These are phyloP conservation scores for Gaillardinia entomophila DNA, from an alignment of 805 yeast genomes.

Conservation along the genomic window DNA sequence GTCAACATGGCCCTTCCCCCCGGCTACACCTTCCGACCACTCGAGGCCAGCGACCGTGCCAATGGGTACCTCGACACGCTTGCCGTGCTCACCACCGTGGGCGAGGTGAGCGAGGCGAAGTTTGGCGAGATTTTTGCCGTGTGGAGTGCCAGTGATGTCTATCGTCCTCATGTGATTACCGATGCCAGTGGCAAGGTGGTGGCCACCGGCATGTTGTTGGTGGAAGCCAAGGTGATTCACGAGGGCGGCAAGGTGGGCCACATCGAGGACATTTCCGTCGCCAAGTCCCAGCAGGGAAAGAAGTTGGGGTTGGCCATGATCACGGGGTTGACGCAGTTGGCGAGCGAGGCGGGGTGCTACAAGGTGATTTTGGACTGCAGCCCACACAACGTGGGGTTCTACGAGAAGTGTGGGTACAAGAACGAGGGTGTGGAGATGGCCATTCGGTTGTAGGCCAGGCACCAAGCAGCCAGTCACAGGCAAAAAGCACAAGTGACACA, in stretches of 20 bases:
- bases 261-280: slow-evolving; percentile 89
- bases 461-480: no score
- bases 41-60: slow-evolving; percentile 49
- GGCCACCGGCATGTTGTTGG: slow-evolving; percentile 76
- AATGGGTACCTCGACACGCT: slow-evolving; percentile 62
- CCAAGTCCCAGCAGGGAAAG: slow-evolving; percentile 71
- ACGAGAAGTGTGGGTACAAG: slow-evolving; percentile 78
- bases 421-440: slow-evolving; percentile 70
- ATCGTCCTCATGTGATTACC: slow-evolving; percentile 66
- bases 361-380: slow-evolving; percentile 89
- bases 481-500: no score
- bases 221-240: slow-evolving; percentile 83
- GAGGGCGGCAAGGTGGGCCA: slow-evolving; percentile 84
- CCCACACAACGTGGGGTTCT: slow-evolving; percentile 74
- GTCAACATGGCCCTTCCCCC: slow-evolving; percentile 38
- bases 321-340: slow-evolving; percentile 53
- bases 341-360: slow-evolving; percentile 63
- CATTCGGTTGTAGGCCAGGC: slow-evolving; percentile 30
- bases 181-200: slow-evolving; percentile 51
- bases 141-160: slow-evolving; percentile 56
- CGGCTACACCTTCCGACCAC: slow-evolving; percentile 63
- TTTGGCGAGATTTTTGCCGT: slow-evolving; percentile 48
- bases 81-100: slow-evolving; percentile 75
- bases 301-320: slow-evolving; percentile 70
- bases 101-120: slow-evolving; percentile 48